Conservation (phyloP, 2,329 filamentous ascomycete genomes). For the Penicillium sp. region DNA sequence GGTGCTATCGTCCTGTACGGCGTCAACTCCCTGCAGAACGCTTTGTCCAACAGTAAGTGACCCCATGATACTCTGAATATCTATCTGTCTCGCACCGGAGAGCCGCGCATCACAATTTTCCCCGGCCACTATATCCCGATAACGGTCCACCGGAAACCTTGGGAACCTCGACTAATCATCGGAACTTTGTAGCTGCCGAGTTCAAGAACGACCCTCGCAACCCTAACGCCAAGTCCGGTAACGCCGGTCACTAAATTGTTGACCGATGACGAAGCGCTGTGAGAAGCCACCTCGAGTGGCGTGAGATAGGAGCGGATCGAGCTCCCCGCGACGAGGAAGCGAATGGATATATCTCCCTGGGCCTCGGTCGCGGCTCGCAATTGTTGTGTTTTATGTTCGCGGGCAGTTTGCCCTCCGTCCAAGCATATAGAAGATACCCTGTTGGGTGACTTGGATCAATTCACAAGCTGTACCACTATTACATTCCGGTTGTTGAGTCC, state of each 20-base stretch:
- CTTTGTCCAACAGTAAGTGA: constrained; percentile 76
- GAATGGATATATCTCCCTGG: constrained; percentile 24
- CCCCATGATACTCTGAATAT: background rate
- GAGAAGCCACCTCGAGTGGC: constrained; percentile 22
- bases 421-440: constrained; percentile 46
- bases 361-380: constrained; percentile 26
- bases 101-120: background rate
- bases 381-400: constrained; percentile 29
- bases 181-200: constrained; percentile 70
- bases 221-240: constrained; percentile 45
- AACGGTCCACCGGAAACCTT: constrained; percentile 8
- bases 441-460: constrained; percentile 40
- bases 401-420: constrained; percentile 40
- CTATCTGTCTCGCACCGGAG: background rate
- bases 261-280: constrained; percentile 18
- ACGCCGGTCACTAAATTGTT: constrained; percentile 39
- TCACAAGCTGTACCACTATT: constrained; percentile 45
- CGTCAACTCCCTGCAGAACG: constrained; percentile 79
- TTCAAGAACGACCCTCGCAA: constrained; percentile 98
- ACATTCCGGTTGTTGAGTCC: background rate
- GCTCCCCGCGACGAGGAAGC: constrained; percentile 17
- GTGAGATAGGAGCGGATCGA: constrained; percentile 17
- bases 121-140: constrained; percentile 3
- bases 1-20: constrained; percentile 88
- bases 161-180: constrained; percentile 26